Evolutionary conservation across 257 asterid genomes (phyloP), one percentile per base, ranked within the genome.

Genomic region (Plantago ovata): DNA sequence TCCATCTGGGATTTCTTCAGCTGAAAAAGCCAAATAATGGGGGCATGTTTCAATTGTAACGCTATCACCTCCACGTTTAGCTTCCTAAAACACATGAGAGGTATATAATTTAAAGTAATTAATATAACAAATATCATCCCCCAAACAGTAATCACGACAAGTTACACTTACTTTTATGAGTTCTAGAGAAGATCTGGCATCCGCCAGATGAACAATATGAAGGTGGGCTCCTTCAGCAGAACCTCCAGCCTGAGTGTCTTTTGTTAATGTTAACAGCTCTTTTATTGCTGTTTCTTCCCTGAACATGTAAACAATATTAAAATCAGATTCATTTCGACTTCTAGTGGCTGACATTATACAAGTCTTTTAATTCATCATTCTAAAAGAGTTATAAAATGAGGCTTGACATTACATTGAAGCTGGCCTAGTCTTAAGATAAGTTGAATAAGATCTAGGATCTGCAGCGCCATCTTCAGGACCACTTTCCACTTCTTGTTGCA

Each of bases 41-140:
- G 98, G 98, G 81, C 97, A 92, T 11, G 98, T 92, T 77, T 92
- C 98, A 46, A 92, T 94, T 1, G 86, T 80, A 61, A 92, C 42
- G 60, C 95, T 92, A 59, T 88, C 95, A 56, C 98, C 97, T 0
- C 66, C 80, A 55, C 68, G 73, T 78, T 82, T 92, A 68, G 97
- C 97, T 74, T 84, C 94, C 98, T 92, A 65, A 48, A 13, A 21
- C 49, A 61, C 20, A n/a, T 45, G 58, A 21, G 18, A 13, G 15
- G 39, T 20, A n/a, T 2, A 19, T 13, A 56, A 39, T 12, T 56
- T 23, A 43, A 57, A 39, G 43, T 4, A 8, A 38, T 4, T 33
- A 21, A 20, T 20, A 38, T 5, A 54, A 58, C 38, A 13, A 46
- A 61, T 21, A 22, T 39, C 50, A 62, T 21, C 13, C 23, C 22